Percentiles rank a stretch among this genome's conserved stretches.
phyloP scores from a whole-genome alignment of 1,139 yeast species.

The Blastobotrys illinoisensis region DNA sequence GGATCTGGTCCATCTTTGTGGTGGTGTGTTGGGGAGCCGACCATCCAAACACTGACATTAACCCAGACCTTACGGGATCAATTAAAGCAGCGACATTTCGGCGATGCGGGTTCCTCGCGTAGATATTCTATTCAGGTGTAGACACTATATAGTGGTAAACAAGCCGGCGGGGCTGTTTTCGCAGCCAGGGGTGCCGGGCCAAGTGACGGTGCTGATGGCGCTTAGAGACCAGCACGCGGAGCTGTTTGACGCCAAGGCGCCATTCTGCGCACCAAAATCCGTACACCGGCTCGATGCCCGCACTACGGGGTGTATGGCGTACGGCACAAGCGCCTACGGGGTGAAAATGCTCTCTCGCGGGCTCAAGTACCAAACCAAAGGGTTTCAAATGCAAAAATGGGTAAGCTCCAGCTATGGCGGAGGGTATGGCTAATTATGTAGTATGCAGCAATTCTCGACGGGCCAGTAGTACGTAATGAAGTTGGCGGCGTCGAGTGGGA shows the following conservation, averaged over 20 bases:
- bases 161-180: constrained; percentile 24
- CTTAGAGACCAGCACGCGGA: constrained; percentile 19
- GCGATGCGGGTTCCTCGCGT: not conserved
- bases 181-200: constrained; percentile 14
- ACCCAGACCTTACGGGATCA: too few relatives aligned
- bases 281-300: constrained; percentile 29
- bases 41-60: not conserved
- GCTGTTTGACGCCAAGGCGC: constrained; percentile 17
- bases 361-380: constrained; percentile 19
- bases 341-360: constrained; percentile 22
- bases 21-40: not conserved
- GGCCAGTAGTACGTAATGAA: constrained; percentile 6
- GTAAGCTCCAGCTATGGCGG: constrained; percentile 9
- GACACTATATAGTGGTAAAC: constrained; percentile 23
- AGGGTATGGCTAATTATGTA: constrained; percentile 2
- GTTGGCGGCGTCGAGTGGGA: constrained; percentile 6
- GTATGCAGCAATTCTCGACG: constrained; percentile 16
- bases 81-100: too few relatives aligned
- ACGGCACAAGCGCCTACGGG: constrained; percentile 25
- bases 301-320: constrained; percentile 29
- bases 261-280: constrained; percentile 24
- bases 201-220: constrained; percentile 11
- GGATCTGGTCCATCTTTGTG: constrained; percentile 18
- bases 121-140: constrained; percentile 12
- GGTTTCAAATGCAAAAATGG: constrained; percentile 17